Conservation (phyloP, 257 asterid species). For the Anisodus tanguticus region DNA sequence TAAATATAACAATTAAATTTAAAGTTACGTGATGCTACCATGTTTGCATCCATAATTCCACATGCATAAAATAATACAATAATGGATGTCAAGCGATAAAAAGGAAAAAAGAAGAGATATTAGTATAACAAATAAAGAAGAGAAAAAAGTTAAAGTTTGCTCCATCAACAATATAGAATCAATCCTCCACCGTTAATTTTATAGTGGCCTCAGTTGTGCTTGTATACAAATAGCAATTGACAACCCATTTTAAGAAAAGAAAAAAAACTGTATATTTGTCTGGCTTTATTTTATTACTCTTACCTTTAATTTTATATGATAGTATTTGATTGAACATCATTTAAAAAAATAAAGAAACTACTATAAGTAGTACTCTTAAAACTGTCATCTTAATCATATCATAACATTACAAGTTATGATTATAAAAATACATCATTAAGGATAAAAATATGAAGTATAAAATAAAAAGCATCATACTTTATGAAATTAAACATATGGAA, state of each 20-base stretch:
- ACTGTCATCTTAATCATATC: background rate
- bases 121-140: background rate
- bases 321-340: background rate
- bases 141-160: background rate
- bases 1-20: background rate
- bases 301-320: background rate
- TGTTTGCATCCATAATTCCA: background rate
- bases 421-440: background rate
- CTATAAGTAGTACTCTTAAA: background rate
- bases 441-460: background rate
- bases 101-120: background rate
- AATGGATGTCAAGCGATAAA: background rate
- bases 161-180: slow-evolving; percentile 7
- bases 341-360: background rate
- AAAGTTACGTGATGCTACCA: background rate
- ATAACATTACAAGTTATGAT: background rate
- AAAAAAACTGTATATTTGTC: background rate
- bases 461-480: background rate
- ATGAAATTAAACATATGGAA: background rate
- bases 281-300: background rate
- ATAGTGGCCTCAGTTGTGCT: background rate
- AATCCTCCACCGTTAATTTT: background rate
- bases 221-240: background rate
- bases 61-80: background rate
- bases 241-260: background rate